phyloP scores from a whole-genome alignment of 2,329 filamentous ascomycete species.

The Zymoseptoria passerinii region DNA sequence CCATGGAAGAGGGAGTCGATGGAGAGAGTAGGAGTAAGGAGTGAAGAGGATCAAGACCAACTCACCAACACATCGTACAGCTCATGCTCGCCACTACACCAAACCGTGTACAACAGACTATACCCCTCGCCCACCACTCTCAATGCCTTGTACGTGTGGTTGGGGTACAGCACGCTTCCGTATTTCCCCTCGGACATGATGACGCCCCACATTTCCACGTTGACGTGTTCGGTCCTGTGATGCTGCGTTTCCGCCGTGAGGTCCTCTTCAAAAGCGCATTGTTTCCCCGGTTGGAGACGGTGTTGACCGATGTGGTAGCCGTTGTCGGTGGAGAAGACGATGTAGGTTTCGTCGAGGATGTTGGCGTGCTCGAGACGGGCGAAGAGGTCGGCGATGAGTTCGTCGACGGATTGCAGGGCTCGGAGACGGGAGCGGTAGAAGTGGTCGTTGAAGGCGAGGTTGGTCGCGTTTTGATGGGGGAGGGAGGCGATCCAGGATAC shows the following conservation, averaged over 20 bases:
- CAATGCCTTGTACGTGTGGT: conserved; percentile 28
- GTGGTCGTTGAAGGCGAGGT: conserved; percentile 45
- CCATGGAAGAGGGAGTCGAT: too few relatives aligned
- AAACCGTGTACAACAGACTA: conserved; percentile 58
- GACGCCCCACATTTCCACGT: conserved; percentile 36
- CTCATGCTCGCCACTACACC: conserved; percentile 61
- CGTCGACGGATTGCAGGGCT: conserved; percentile 47
- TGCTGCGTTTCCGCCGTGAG: conserved; percentile 21
- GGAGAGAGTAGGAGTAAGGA: too few relatives aligned
- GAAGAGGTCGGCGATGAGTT: conserved; percentile 44
- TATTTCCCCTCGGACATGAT: conserved; percentile 28
- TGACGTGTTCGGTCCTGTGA: conserved; percentile 28
- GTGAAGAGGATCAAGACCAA: neutral
- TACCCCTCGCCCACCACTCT: conserved; percentile 35
- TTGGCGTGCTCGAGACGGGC: conserved; percentile 34
- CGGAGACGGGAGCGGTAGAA: conserved; percentile 45
- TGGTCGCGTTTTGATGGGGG: conserved; percentile 37
- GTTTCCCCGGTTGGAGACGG: conserved; percentile 34
- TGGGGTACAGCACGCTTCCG: conserved; percentile 20
- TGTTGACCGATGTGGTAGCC: conserved; percentile 36
- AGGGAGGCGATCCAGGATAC: conserved; percentile 41
- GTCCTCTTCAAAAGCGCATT: conserved; percentile 33
- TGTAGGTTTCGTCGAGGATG: conserved; percentile 42
- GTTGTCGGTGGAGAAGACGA: conserved; percentile 35
- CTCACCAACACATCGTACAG: conserved; percentile 45